These are phyloP conservation scores for Fusarium chlamydosporum DNA, from an alignment of 2,329 filamentous ascomycete genomes.

Conservation along the genomic window DNA sequence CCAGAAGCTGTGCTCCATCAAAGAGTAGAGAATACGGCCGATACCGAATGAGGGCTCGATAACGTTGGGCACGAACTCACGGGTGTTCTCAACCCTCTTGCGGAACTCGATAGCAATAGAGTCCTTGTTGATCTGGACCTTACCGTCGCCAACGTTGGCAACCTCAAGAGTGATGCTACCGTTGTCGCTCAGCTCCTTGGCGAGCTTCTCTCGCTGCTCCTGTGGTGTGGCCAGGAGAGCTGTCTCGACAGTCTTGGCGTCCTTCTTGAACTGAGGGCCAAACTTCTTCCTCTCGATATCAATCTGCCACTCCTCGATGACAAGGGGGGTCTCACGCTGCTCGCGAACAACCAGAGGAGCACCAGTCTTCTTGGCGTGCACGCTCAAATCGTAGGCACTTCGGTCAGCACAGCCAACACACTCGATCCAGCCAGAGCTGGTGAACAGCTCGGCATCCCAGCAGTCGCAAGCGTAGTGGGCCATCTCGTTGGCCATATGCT, in stretches of 20 bases:
- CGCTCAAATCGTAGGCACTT: conserved; percentile 92
- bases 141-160: conserved; percentile 74
- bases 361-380: conserved; percentile 94
- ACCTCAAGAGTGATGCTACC: conserved; percentile 86
- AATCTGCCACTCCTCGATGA: conserved; percentile 88
- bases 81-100: conserved; percentile 83
- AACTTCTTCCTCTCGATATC: conserved; percentile 96
- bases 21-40: conserved; percentile 90
- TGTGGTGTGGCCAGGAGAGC: conserved; percentile 83
- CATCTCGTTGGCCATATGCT: conserved; percentile 87
- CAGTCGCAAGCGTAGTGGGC: conserved; percentile 96
- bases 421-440: conserved; percentile 96
- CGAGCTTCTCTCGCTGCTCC: conserved; percentile 83
- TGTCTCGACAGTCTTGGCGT: conserved; percentile 86
- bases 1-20: conserved; percentile 98
- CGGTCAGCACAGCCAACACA: conserved; percentile 97
- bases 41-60: conserved; percentile 99
- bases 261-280: conserved; percentile 94
- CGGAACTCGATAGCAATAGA: conserved; percentile 87
- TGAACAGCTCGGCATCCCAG: conserved; percentile 96
- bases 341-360: conserved; percentile 88
- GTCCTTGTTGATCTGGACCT: conserved; percentile 83
- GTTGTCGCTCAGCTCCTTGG: conserved; percentile 77
- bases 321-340: conserved; percentile 80
- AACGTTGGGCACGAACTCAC: conserved; percentile 95